phyloP scores from a whole-genome alignment of 257 asterid genomes.

The Leonotis leonurus region DNA sequence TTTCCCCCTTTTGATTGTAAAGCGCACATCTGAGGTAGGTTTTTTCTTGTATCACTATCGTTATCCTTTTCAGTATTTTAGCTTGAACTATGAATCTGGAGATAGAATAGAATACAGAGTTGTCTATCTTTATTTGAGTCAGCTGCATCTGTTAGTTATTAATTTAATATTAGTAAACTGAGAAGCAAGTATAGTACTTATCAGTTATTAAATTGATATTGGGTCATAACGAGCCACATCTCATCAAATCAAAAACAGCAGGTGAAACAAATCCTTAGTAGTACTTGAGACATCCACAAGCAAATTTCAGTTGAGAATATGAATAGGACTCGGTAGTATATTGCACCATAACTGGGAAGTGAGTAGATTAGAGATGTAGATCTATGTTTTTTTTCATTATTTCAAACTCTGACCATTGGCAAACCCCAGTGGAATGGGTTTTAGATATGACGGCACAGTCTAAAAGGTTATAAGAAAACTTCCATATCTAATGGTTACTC shows the following conservation, averaged over 20 bases:
- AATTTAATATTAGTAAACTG: background rate
- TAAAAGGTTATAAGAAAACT: background rate
- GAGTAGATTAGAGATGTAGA: background rate
- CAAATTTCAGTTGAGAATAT: background rate
- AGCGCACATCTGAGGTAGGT: constrained; percentile 59
- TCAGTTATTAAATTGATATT: background rate
- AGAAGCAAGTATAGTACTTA: background rate
- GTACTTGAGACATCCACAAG: background rate
- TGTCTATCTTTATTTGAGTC: background rate
- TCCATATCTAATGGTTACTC: background rate
- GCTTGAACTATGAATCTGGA: constrained; percentile 12
- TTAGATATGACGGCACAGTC: background rate
- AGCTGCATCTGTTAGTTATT: background rate
- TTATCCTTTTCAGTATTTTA: background rate
- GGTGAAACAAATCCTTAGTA: background rate
- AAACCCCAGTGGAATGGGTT: background rate
- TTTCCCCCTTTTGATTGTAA: constrained; percentile 48
- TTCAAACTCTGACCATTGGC: background rate
- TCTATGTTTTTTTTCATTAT: background rate
- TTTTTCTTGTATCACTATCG: constrained; percentile 8
- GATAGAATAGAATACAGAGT: background rate
- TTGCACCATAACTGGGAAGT: background rate
- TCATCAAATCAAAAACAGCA: background rate
- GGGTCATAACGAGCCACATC: background rate
- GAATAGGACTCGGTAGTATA: background rate